Evolutionary conservation across 345 rosid genomes (phyloP).

Genomic region (Eucalyptus polybractea): DNA sequence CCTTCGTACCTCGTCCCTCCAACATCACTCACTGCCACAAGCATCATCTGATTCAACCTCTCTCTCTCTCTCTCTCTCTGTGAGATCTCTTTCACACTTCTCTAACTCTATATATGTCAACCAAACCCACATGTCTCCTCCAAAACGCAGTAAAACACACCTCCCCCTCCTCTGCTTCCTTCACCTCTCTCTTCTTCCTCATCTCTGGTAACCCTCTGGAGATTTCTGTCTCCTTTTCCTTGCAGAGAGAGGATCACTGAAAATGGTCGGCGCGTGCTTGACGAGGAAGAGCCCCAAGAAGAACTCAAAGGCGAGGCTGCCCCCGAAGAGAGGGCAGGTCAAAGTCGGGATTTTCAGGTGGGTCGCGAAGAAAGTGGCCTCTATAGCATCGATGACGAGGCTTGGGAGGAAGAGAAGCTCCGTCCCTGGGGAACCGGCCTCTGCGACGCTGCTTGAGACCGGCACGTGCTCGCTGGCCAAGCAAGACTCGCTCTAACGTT

Average conservation of each 20-base stretch:
- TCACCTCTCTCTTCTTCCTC: not conserved
- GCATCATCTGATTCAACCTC: not conserved
- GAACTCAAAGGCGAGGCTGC: not conserved
- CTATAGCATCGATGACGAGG: not conserved
- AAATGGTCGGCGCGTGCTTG: not conserved
- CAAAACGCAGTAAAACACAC: not conserved
- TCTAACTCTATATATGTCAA: not conserved
- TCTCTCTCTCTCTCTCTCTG: too few relatives aligned
- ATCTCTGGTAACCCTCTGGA: not conserved
- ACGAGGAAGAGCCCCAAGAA: not conserved
- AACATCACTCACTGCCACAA: not conserved
- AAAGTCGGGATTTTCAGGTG: not conserved
- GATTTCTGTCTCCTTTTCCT: not conserved
- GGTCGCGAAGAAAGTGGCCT: not conserved
- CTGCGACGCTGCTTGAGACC: not conserved
- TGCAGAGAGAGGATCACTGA: not conserved
- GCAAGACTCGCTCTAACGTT: not conserved
- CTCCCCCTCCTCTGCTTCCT: not conserved
- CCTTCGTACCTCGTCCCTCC: not conserved
- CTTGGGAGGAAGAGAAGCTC: not conserved
- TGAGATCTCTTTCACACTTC: not conserved
- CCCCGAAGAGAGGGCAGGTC: conserved; percentile 8
- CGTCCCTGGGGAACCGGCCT: not conserved
- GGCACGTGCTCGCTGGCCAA: not conserved
- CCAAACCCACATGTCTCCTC: not conserved